These are phyloP conservation scores for Stemphylium vesicarium DNA, from an alignment of 2,329 filamentous ascomycete species.

Conservation along the genomic window DNA sequence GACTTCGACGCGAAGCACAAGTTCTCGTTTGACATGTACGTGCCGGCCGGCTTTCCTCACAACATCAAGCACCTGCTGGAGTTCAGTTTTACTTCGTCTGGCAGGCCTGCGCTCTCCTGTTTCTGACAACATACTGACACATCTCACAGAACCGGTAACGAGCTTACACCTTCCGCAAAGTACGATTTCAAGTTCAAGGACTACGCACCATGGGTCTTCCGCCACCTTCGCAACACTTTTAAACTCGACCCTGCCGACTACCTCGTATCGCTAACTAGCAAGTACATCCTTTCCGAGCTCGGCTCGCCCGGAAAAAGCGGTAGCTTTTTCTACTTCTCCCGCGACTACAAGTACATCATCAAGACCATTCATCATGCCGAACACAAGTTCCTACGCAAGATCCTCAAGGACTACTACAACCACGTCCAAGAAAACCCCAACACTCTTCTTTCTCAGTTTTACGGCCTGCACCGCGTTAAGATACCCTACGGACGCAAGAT, in stretches of 20 bases:
- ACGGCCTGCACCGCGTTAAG: slow-evolving; percentile 95
- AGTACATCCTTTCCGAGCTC: slow-evolving; percentile 97
- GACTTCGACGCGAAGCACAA: slow-evolving; percentile 97
- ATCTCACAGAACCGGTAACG: slow-evolving; percentile 79
- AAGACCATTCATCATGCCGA: slow-evolving; percentile 98
- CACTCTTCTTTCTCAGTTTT: slow-evolving; percentile 96
- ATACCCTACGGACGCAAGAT: slow-evolving; percentile 98
- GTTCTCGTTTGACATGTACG: slow-evolving; percentile 97
- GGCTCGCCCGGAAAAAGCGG: slow-evolving; percentile 97
- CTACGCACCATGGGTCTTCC: slow-evolving; percentile 99
- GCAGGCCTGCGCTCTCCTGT: slow-evolving; percentile 9
- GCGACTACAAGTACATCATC: slow-evolving; percentile 99
- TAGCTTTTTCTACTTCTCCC: slow-evolving; percentile 99
- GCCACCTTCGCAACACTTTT: slow-evolving; percentile 85
- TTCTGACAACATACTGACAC: slow-evolving; percentile 37
- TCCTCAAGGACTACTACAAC: slow-evolving; percentile 88
- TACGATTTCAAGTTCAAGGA: slow-evolving; percentile 99
- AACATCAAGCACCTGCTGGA: slow-evolving; percentile 20
- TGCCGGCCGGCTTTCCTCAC: slow-evolving; percentile 35
- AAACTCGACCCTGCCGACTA: slow-evolving; percentile 95
- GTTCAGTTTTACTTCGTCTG: slow-evolving; percentile 20
- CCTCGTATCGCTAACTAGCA: slow-evolving; percentile 95
- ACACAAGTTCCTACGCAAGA: slow-evolving; percentile 83
- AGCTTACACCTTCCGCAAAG: slow-evolving; percentile 95
- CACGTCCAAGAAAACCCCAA: slow-evolving; percentile 95